Base-by-base conservation (phyloP, 2,329 filamentous ascomycete genomes). In the Trichoderma atrobrunneum region DNA sequence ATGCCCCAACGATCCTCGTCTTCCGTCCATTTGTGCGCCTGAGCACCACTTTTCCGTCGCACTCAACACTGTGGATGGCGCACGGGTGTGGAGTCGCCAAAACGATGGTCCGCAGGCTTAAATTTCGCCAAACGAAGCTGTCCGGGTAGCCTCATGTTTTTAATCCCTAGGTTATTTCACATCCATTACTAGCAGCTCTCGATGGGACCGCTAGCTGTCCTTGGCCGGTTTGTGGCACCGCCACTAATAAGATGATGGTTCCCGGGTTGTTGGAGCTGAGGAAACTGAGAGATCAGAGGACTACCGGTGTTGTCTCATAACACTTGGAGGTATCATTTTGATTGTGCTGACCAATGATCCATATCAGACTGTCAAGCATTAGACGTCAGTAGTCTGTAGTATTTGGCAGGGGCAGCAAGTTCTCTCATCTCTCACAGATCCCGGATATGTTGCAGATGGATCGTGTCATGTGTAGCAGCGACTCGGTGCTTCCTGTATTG, bases 1-100 rank as follows among this genome's bases (percentile, higher is more conserved):
- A 69, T 69, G 54, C 28, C 24, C 36, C 36, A 61, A 69, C 36
- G 65, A 60, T 61, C 56, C 65, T 69, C 65, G 18, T 24, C 65
- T 39, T 57, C 32, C 56, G 28, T 36, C 34, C 24, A 59, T 59
- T 56, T 59, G 64, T 43, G 64, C 64, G 32, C 51, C 24, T 18
- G 16, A 59, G 64, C 32, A 59, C 64, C 64, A 59, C 54, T 67
- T 67, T 67, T 30, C 54, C 34, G 36, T 63, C 34, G 60, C 36
- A 48, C 24, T 26, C 36, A 26, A 63, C 34, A 43, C 60, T 67
- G 32, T 59, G 24, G 26, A 67, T 30, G 64, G 64, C 64, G 51
- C 54, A 30, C 51, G 7, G 48, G 64, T 67, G 64, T 67, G 64
- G 64, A 67, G 64, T 36, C 51, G 24, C 64, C 61, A 28, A 64